These are phyloP conservation scores for Trichoderma pleuroti DNA, from an alignment of 2,329 filamentous ascomycete species.

Conservation along the genomic window DNA sequence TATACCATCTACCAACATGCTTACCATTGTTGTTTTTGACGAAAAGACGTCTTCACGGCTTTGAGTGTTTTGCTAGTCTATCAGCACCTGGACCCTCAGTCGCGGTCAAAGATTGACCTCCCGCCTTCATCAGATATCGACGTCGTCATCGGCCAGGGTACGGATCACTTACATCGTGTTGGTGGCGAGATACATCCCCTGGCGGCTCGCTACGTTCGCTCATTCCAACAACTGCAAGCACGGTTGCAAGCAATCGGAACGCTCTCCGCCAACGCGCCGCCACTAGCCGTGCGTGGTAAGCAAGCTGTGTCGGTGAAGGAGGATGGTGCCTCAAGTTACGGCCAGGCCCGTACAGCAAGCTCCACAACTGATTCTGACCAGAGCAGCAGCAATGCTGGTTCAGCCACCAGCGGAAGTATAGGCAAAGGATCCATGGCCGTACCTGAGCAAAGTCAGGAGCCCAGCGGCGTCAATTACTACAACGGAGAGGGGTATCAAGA, in stretches of 20 bases:
- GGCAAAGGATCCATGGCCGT: background rate
- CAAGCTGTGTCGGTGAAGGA: background rate
- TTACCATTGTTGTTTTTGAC: background rate
- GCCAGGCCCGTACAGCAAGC: background rate
- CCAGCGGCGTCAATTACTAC: background rate
- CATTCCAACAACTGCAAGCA: slow-evolving; percentile 6
- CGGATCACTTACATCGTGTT: background rate
- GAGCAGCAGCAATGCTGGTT: background rate
- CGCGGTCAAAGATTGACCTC: background rate
- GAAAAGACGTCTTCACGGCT: slow-evolving; percentile 9
- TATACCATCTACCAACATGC: background rate
- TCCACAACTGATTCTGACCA: background rate
- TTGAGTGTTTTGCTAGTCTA: slow-evolving; percentile 5
- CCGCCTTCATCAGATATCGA: background rate
- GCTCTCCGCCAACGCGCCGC: slow-evolving; percentile 4
- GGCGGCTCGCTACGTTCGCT: slow-evolving; percentile 6
- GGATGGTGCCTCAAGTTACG: background rate
- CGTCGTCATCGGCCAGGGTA: background rate
- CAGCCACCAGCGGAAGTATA: background rate
- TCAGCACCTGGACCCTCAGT: background rate
- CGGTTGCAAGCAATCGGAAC: background rate
- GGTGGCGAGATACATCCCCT: slow-evolving; percentile 10
- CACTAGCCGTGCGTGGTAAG: background rate
- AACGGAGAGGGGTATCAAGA: background rate
- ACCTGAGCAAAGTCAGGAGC: background rate